Base-by-base conservation (phyloP, 208 protist genomes). In the Leishmania gerbilli region DNA sequence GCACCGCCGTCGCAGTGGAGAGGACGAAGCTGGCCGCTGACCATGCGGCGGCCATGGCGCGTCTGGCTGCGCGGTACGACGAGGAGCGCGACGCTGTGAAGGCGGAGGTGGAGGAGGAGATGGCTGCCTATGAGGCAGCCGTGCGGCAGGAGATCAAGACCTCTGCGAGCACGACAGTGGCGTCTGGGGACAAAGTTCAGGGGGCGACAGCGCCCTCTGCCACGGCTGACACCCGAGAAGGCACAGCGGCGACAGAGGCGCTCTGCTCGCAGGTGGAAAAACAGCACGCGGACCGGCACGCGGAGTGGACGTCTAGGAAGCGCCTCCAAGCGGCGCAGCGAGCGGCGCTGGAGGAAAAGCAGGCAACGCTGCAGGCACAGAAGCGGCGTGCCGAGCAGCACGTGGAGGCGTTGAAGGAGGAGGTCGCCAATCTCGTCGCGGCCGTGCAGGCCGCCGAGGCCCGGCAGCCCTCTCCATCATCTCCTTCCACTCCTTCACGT, bases 41-140 rank as follows among this genome's bases (percentile, higher is more conserved):
- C 68, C 71, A 86, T 34, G 82, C 84, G 5, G 77, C 84, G 9
- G 82, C 83, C 3, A 51, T 86, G 79, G 49, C 77, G 47, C 85
- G 86, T 27, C 82, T 82, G 78, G 7, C 51, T 55, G 51, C 79
- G 55, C 65, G 86, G 68, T 92, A 92, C 82, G 79, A 75, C 42
- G 86, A 89, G 55, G 90, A 96, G 80, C 85, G 89, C 74, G 80
- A 81, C 17, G 82, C 81, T 11, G 76, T 90, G 64, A 80, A 84
- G 69, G 88, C 79, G 1, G 89, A 92, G 86, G 85, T 94, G 37
- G 89, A 94, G 27, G 87, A 93, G 74, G 91, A 96, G 79, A 88
- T 94, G 62, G 34, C 64, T 21, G 86, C 88, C 55, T 93, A 91
- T 74, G 88, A 88, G 72, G 58, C 68, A 31, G 82, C 82, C 19